Base-by-base conservation (phyloP, 768 basidiomycete genomes). In the Neoboletus magnificus region DNA sequence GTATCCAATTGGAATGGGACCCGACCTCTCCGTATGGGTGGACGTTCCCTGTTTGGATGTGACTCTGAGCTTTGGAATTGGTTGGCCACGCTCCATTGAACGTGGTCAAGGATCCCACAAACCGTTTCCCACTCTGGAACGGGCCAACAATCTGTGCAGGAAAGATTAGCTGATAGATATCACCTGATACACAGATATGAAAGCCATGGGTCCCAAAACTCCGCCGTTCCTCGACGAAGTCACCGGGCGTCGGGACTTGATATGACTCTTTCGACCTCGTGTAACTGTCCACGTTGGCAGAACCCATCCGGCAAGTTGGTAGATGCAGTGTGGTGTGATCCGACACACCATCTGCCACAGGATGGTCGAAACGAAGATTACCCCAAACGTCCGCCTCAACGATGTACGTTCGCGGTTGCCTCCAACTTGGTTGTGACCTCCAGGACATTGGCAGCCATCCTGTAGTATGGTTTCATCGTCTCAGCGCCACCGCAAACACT, bases 101-200 rank as follows among this genome's bases (percentile, higher is more conserved):
- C 56, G n/a, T 22, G 45, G 29, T 5, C 39, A 44, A 41, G 44
- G 30, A 33, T 30, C 30, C 16, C 22, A n/a, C 13, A 18, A 33
- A 10, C 30, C 22, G 33, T 35, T 35, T 35, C 33, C 33, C 33
- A 9, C 30, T 37, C 30, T 39, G 33, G 12, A 48, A 47, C 36
- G 46, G 22, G n/a, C 27, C 23, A 48, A 18, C 47, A 8, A 18
- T 20, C 18, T 33, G 12, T 35, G 39, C 36, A 22, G 29, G 37
- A 36, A 35, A 15, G 37, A 16, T 23, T 12, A 18, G 35, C 20
- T 47, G 35, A 44, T 48, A 35, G 46, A 37, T 46, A 48, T 55
- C 52, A 43, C 51, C 48, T 40, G 62, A 63, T 50, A 51, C 36
- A 27, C 22, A 55, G 63, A 63, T 63, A 63, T 65, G 62, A 63